Base-by-base conservation (phyloP, 805 yeast species). In the Candida mattraensis region DNA sequence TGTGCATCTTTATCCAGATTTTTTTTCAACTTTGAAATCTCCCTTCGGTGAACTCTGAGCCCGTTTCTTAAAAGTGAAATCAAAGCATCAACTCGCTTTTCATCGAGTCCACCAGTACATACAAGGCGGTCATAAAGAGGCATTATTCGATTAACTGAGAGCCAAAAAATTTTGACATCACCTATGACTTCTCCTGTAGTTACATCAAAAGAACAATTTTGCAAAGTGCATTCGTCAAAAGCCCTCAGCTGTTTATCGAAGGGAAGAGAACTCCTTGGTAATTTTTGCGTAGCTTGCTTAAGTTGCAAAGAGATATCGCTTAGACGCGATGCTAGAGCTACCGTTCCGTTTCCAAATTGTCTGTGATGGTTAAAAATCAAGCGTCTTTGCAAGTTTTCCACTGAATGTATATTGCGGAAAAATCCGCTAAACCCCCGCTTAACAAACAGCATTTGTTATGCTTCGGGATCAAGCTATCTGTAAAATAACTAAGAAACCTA, bases 1-100 rank as follows among this genome's bases (percentile, higher is more conserved):
- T 74, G 67, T 42, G 54, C 44, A 35, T 77, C 82, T 43, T 71
- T 69, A 53, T 77, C 83, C 5, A 80, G 72, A 49, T 77, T 77
- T 50, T 74, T 75, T 35, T 69, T 66, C 51, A 76, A 62, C 45
- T 73, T 67, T 5, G 77, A 65, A 35, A 74, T 54, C 48, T 76
- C 78, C 24, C 65, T 60, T 54, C 82, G 64, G 46, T 75, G 72
- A 25, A 75, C 72, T 56, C 80, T 67, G 24, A 76, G 57, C 5
- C 78, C 80, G 36, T 76, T 75, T 47, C 78, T 75, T 23, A 77
- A 52, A 7, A 76, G 52, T 33, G 74, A 74, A 12, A 75, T 66
- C 37, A 75, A 51, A 22, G 64, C 63, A 10, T 75, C 66, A 24
- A 71, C 67, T 40, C 78, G 54, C 24, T 56, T 61, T 16, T 64